A percentile compares a stretch with the other conserved stretches of the same genome.
Evolutionary conservation across 1,284 basidiomycete species (phyloP).

Genomic region (Heterobasidion annosum): DNA sequence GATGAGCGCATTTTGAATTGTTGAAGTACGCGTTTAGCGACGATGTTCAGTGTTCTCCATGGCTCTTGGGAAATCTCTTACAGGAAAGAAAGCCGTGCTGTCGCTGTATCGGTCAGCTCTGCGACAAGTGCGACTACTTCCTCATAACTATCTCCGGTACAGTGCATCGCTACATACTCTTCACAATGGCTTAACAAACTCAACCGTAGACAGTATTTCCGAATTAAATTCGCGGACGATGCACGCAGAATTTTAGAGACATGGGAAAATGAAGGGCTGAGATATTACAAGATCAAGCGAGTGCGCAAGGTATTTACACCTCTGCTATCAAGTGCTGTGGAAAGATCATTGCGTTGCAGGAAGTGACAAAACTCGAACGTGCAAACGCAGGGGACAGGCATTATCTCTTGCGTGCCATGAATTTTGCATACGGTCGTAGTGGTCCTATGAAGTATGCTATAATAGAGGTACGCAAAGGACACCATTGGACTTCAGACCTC

Average conservation of each 20-base stretch:
- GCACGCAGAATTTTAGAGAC: slow-evolving; percentile 23
- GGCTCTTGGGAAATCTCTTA: not conserved
- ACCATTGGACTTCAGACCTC: slow-evolving; percentile 1
- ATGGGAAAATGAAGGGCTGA: slow-evolving; percentile 6
- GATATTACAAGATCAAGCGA: slow-evolving; percentile 17
- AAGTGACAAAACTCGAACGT: slow-evolving; percentile 40
- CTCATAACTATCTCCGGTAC: slow-evolving; percentile 53
- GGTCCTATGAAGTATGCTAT: slow-evolving; percentile 64
- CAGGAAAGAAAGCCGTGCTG: slow-evolving; percentile 5
- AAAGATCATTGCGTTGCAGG: slow-evolving; percentile 27
- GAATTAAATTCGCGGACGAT: slow-evolving; percentile 51
- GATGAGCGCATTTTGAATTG: too few relatives aligned
- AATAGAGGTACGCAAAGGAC: slow-evolving; percentile 36
- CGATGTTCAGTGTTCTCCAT: not conserved
- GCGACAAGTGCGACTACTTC: slow-evolving; percentile 42
- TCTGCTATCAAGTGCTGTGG: not conserved
- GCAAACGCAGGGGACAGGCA: slow-evolving; percentile 46
- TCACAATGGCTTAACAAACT: too few relatives aligned
- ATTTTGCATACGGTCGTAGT: slow-evolving; percentile 70
- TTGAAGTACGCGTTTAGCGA: too few relatives aligned
- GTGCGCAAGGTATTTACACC: slow-evolving; percentile 32
- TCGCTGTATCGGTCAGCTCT: slow-evolving; percentile 46
- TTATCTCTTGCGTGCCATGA: slow-evolving; percentile 54
- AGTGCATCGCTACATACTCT: slow-evolving; percentile 6
- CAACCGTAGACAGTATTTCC: slow-evolving; percentile 51